phyloP scores from a whole-genome alignment of 2,329 filamentous ascomycete species.

The Cercospora sp. region DNA sequence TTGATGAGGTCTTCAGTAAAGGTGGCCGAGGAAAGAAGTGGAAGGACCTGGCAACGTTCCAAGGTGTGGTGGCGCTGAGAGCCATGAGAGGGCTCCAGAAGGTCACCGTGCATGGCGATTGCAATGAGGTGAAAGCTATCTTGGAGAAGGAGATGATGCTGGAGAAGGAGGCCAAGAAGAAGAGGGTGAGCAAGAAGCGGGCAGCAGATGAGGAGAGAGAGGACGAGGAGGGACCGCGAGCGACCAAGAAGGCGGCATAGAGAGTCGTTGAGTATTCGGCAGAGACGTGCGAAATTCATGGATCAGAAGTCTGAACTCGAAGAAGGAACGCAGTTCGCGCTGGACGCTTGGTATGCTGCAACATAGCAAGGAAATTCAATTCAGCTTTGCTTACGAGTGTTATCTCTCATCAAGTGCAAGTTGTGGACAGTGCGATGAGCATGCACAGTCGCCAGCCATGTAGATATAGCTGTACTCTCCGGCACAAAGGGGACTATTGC shows the following conservation, averaged over 20 bases:
- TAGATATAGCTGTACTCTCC: background rate
- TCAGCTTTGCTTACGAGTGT: background rate
- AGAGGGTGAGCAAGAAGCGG: background rate
- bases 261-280: background rate
- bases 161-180: background rate
- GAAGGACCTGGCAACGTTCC: background rate
- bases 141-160: background rate
- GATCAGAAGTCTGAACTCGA: background rate
- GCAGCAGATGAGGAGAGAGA: background rate
- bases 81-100: background rate
- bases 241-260: background rate
- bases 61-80: background rate
- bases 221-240: background rate
- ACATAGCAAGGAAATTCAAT: background rate
- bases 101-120: background rate
- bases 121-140: background rate
- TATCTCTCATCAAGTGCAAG: background rate
- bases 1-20: background rate
- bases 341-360: background rate
- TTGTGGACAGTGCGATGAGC: background rate
- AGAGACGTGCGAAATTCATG: background rate
- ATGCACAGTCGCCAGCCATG: background rate
- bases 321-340: background rate
- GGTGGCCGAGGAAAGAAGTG: background rate
- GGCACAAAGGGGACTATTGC: background rate